Evolutionary conservation across 164 flowering plant genomes (phyloP).

Genomic region (Vitis labrusca): DNA sequence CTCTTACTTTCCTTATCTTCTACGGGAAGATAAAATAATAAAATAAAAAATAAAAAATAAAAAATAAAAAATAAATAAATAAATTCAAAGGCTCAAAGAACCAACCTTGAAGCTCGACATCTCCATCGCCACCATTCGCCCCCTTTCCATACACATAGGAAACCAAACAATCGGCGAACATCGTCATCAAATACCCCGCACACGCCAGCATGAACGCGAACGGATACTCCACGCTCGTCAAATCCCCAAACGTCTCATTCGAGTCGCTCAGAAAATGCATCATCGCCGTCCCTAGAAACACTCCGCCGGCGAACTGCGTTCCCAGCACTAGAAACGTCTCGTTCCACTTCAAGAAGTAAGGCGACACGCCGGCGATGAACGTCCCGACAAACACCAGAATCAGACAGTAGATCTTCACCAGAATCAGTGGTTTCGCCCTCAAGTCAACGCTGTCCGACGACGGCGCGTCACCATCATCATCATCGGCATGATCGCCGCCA

Average conservation of each 20-base stretch:
- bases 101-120: conserved; percentile 48
- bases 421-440: conserved; percentile 47
- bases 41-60: neutral
- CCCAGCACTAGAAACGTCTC: conserved; percentile 61
- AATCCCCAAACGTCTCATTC: conserved; percentile 53
- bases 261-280: conserved; percentile 78
- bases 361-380: conserved; percentile 61
- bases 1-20: too few relatives aligned
- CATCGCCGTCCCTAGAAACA: conserved; percentile 69
- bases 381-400: conserved; percentile 55
- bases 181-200: conserved; percentile 65
- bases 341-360: conserved; percentile 69
- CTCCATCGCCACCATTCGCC: conserved; percentile 9
- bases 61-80: too few relatives aligned
- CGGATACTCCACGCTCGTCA: conserved; percentile 52
- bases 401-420: conserved; percentile 60
- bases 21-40: neutral
- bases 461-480: neutral
- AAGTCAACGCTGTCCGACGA: conserved; percentile 21
- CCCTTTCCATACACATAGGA: conserved; percentile 32
- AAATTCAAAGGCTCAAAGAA: too few relatives aligned
- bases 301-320: conserved; percentile 84
- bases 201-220: conserved; percentile 75
- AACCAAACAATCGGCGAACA: conserved; percentile 61
- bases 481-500: conserved; percentile 25